Percentiles rank a stretch among this genome's conserved stretches.
Evolutionary conservation across 2,329 filamentous ascomycete genomes (phyloP).

Genomic region (Nemania diffusa): DNA sequence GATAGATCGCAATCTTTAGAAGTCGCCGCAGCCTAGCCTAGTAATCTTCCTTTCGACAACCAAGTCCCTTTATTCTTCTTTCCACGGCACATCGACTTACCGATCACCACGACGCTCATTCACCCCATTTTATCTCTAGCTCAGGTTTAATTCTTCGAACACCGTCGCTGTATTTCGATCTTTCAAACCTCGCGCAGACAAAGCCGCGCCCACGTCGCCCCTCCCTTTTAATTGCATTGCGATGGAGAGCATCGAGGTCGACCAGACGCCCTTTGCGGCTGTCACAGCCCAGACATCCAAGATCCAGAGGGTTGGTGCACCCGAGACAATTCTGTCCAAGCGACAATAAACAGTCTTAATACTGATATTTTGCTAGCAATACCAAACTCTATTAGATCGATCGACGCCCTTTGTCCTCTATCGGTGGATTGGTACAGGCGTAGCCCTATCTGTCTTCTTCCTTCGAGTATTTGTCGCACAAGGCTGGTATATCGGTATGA

Average conservation of each 20-base stretch:
- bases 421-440: slow-evolving; percentile 87
- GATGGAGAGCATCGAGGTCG: slow-evolving; percentile 90
- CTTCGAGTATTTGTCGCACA: slow-evolving; percentile 89
- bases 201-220: slow-evolving; percentile 13
- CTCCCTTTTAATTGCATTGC: slow-evolving; percentile 26
- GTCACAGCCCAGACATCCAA: slow-evolving; percentile 86
- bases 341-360: not conserved
- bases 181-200: not conserved
- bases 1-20: slow-evolving; percentile 30
- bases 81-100: slow-evolving; percentile 22
- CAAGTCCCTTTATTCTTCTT: slow-evolving; percentile 20
- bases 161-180: slow-evolving; percentile 3
- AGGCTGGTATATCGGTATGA: slow-evolving; percentile 96
- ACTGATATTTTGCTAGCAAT: slow-evolving; percentile 69
- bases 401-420: slow-evolving; percentile 90
- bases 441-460: slow-evolving; percentile 82
- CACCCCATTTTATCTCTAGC: slow-evolving; percentile 18
- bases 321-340: slow-evolving; percentile 8
- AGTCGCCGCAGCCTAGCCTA: slow-evolving; percentile 22
- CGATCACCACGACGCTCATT: slow-evolving; percentile 36
- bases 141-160: slow-evolving; percentile 15
- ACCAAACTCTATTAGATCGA: slow-evolving; percentile 93
- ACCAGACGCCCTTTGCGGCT: slow-evolving; percentile 90
- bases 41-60: slow-evolving; percentile 27
- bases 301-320: slow-evolving; percentile 71